These are phyloP conservation scores for Scheffersomyces ergatensis DNA, from an alignment of 805 yeast species.

Conservation along the genomic window DNA sequence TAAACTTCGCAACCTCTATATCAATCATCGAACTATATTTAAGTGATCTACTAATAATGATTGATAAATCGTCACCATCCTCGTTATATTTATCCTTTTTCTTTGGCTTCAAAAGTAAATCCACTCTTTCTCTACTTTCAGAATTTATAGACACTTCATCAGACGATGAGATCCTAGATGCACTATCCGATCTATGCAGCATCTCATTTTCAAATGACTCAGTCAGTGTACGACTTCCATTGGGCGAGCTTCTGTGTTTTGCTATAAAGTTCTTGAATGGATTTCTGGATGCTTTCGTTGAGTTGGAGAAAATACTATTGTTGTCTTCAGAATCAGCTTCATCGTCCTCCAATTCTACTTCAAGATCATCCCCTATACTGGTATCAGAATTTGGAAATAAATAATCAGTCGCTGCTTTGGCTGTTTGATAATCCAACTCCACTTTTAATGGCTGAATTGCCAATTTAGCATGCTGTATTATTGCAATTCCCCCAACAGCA, in stretches of 20 bases:
- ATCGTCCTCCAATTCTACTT: slow-evolving; percentile 6
- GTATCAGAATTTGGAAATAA: slow-evolving; percentile 55
- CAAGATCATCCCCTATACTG: slow-evolving; percentile 8
- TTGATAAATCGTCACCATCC: slow-evolving; percentile 28
- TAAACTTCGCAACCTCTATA: slow-evolving; percentile 29
- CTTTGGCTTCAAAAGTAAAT: slow-evolving; percentile 1
- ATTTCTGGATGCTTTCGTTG: slow-evolving; percentile 1
- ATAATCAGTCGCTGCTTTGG: slow-evolving; percentile 61
- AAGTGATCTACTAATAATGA: slow-evolving; percentile 43
- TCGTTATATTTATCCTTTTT: slow-evolving; percentile 5
- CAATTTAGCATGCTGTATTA: slow-evolving; percentile 63
- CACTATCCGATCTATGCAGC: not conserved
- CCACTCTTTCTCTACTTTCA: not conserved
- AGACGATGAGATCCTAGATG: not conserved
- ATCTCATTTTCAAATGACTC: slow-evolving; percentile 1
- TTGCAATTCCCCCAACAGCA: slow-evolving; percentile 90
- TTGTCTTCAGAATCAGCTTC: slow-evolving; percentile 4
- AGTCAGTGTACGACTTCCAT: not conserved
- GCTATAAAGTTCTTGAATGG: slow-evolving; percentile 10
- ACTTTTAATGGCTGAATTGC: slow-evolving; percentile 64
- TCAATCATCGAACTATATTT: slow-evolving; percentile 39
- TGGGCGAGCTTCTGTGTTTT: slow-evolving; percentile 3
- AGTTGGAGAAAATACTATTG: not conserved
- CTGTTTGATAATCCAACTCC: slow-evolving; percentile 70
- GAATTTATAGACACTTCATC: not conserved